Evolutionary conservation across 2,329 filamentous ascomycete species (phyloP).

Genomic region (Neofusicoccum sp.): DNA sequence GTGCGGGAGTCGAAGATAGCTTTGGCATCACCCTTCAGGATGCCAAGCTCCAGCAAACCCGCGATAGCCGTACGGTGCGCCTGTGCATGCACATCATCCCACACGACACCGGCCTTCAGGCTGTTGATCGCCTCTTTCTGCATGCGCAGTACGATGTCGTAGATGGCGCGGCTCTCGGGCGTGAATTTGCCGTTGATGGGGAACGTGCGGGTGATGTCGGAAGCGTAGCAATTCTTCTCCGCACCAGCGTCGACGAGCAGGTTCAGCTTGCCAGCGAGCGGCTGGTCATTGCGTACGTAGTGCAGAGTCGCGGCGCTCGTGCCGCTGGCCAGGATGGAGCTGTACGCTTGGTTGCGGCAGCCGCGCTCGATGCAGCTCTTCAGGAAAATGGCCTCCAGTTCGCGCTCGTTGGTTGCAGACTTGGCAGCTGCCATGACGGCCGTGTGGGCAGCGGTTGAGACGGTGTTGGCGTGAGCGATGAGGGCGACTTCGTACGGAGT

Average conservation of each 20-base stretch:
- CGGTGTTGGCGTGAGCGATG: slow-evolving; percentile 77
- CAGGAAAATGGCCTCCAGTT: slow-evolving; percentile 81
- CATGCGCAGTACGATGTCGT: slow-evolving; percentile 85
- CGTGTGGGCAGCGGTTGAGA: slow-evolving; percentile 77
- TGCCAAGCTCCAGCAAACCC: slow-evolving; percentile 73
- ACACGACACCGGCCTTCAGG: slow-evolving; percentile 73
- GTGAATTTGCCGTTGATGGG: slow-evolving; percentile 67
- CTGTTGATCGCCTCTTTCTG: slow-evolving; percentile 74
- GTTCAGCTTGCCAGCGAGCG: slow-evolving; percentile 68
- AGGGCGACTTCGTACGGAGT: slow-evolving; percentile 82
- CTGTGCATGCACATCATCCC: slow-evolving; percentile 79
- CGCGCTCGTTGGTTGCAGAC: slow-evolving; percentile 72
- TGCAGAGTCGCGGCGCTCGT: slow-evolving; percentile 74
- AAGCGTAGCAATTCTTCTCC: slow-evolving; percentile 53
- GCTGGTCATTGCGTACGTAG: slow-evolving; percentile 62
- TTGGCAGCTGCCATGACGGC: slow-evolving; percentile 66
- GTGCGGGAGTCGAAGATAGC: slow-evolving; percentile 49
- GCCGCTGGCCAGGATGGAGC: slow-evolving; percentile 81
- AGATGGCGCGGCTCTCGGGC: slow-evolving; percentile 56
- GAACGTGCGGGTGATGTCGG: slow-evolving; percentile 80
- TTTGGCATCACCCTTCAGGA: slow-evolving; percentile 64
- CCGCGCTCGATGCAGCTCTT: slow-evolving; percentile 74
- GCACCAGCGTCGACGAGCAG: slow-evolving; percentile 82
- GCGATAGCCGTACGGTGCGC: slow-evolving; percentile 83
- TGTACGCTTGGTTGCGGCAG: slow-evolving; percentile 82